Evolutionary conservation across 2,329 filamentous ascomycete genomes (phyloP).

Genomic region (Colletotrichum simmondsii): DNA sequence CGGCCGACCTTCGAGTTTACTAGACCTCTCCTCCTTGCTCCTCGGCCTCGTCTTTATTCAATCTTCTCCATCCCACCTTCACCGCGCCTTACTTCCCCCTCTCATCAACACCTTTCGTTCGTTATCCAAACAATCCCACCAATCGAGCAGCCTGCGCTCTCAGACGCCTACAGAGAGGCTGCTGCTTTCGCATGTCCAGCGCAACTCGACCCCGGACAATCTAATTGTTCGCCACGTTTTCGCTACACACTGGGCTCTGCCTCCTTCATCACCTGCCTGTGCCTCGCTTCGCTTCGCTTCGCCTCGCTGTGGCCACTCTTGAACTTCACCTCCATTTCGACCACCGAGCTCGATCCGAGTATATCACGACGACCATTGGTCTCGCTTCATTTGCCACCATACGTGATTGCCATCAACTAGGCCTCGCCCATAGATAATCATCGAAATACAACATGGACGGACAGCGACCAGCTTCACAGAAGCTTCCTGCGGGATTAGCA

Average conservation of each 20-base stretch:
- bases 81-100: neutral
- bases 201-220: constrained; percentile 13
- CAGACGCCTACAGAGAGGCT: constrained; percentile 15
- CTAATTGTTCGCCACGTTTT: constrained; percentile 13
- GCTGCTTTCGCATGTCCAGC: constrained; percentile 21
- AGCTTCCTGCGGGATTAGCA: constrained; percentile 59
- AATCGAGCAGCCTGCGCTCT: constrained; percentile 1
- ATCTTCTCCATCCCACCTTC: constrained; percentile 2
- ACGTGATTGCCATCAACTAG: neutral
- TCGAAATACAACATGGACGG: constrained; percentile 22
- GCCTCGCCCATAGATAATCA: neutral
- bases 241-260: neutral
- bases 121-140: neutral
- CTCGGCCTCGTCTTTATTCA: constrained; percentile 18
- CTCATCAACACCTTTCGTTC: constrained; percentile 1
- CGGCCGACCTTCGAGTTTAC: constrained; percentile 13
- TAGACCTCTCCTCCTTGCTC: constrained; percentile 27
- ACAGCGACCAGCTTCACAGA: constrained; percentile 48
- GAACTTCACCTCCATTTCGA: neutral
- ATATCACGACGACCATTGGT: neutral
- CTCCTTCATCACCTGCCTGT: neutral
- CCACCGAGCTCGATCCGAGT: neutral
- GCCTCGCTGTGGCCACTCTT: neutral
- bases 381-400: neutral
- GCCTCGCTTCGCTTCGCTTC: neutral